Evolutionary conservation across 2,329 filamentous ascomycete species (phyloP), one percentile per base, ranked within the genome.

Genomic region (Pestalotiopsis fici): DNA sequence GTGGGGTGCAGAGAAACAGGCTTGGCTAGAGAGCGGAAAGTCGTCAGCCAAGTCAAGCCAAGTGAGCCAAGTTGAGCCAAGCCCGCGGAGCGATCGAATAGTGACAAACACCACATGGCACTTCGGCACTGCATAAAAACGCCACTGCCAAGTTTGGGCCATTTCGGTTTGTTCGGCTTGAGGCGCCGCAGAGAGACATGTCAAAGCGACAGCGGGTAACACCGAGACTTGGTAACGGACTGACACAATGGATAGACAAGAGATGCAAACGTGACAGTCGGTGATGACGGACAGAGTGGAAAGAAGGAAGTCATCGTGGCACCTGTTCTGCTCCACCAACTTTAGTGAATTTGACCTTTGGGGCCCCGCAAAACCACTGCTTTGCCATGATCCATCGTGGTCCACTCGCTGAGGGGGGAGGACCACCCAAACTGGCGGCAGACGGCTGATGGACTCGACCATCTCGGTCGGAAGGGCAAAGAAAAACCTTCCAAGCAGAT

Each of bases 1-100:
- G 57, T 60, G 57, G 57, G 57, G 57, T 60, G 31, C 25, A 37
- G 28, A 21, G 12, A 15, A 37, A 5, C 15, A n/a, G 57, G 28
- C 28, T 31, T 60, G 27, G 57, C 43, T 50, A 43, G 39, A 31
- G 21, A 59, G 56, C 56, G 56, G 56, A 59, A 59, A 15, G 15
- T 21, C 31, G 59, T 39, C 13, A 61, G 59, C 59, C 59, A 61
- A 61, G 59, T 43, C n/a, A n/a, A n/a, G n/a, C n/a, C n/a, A n/a
- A n/a, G n/a, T 61, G 18, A 50, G n/a, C 43, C 43, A 50, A 62
- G 25, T 11, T 35, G 11, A 11, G 31, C 31, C 31, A 35, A 35
- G 31, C 1, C 31, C 31, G 21, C 59, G 31, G 59, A 43, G 35
- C 59, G 35, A 50, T 43, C 59, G 35, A 50, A 13, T 6, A 50